phyloP scores from a whole-genome alignment of 1,139 yeast genomes.

The Candida frijolesensis region DNA sequence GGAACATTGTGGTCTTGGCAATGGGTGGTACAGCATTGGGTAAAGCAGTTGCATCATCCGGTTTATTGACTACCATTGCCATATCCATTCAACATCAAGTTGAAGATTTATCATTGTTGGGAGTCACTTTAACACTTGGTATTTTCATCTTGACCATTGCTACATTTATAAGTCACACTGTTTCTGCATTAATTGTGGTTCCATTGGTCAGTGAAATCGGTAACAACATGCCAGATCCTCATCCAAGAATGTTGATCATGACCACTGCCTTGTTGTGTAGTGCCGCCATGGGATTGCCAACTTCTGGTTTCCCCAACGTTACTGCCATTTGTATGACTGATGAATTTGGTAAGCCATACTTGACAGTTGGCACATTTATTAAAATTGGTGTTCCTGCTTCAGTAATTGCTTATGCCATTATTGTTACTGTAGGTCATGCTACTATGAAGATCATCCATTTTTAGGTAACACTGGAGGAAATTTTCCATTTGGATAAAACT shows the following conservation, averaged over 20 bases:
- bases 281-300: conserved; percentile 78
- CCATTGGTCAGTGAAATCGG: conserved; percentile 76
- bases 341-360: conserved; percentile 66
- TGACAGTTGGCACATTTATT: conserved; percentile 65
- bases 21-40: conserved; percentile 83
- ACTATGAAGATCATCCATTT: conserved; percentile 56
- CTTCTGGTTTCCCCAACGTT: conserved; percentile 77
- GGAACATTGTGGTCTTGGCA: conserved; percentile 75
- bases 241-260: conserved; percentile 65
- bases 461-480: conserved; percentile 15
- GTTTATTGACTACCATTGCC: conserved; percentile 67
- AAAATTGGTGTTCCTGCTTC: conserved; percentile 74
- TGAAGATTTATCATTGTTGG: conserved; percentile 57
- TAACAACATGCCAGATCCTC: conserved; percentile 52
- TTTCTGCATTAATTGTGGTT: conserved; percentile 70
- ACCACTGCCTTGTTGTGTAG: conserved; percentile 69
- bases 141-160: conserved; percentile 66
- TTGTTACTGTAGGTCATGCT: conserved; percentile 67
- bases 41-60: conserved; percentile 72
- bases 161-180: conserved; percentile 77
- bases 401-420: conserved; percentile 53
- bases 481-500: neutral
- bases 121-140: conserved; percentile 67
- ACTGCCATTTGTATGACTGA: conserved; percentile 81
- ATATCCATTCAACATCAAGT: conserved; percentile 56